Evolutionary conservation across 2,329 filamentous ascomycete species (phyloP).

Genomic region (Alternaria novae-zelandiae): DNA sequence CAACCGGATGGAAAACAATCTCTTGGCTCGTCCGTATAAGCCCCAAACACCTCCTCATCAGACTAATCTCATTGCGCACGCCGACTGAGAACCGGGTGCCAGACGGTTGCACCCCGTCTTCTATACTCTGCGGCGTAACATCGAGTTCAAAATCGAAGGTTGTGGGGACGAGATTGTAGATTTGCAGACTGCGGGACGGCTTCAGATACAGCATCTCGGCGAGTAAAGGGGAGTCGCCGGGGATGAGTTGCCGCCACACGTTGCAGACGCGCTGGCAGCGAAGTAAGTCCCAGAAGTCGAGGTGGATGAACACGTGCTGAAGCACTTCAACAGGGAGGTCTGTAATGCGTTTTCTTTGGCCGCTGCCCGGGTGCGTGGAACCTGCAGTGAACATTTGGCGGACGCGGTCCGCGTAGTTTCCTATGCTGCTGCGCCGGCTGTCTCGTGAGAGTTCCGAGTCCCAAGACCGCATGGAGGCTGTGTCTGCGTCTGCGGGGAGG

Average conservation of each 20-base stretch:
- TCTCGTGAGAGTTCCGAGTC: slow-evolving; percentile 4
- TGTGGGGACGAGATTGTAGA: slow-evolving; percentile 16
- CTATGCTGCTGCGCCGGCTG: slow-evolving; percentile 19
- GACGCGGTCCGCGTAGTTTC: slow-evolving; percentile 22
- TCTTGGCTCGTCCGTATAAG: slow-evolving; percentile 17
- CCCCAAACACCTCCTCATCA: slow-evolving; percentile 13
- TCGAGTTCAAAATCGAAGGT: slow-evolving; percentile 18
- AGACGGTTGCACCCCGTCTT: background rate
- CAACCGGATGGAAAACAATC: slow-evolving; percentile 17
- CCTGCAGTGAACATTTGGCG: slow-evolving; percentile 16
- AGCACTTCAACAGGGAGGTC: slow-evolving; percentile 20
- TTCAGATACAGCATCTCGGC: slow-evolving; percentile 17
- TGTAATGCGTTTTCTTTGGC: slow-evolving; percentile 4
- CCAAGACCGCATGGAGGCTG: background rate
- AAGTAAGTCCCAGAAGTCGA: slow-evolving; percentile 18
- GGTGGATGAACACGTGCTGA: slow-evolving; percentile 15
- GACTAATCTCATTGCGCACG: slow-evolving; percentile 4
- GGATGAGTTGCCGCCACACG: slow-evolving; percentile 13
- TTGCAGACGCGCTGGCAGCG: slow-evolving; percentile 18
- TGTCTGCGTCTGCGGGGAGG: slow-evolving; percentile 1
- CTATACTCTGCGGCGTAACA: background rate
- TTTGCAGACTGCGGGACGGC: slow-evolving; percentile 15
- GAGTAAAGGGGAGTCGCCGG: slow-evolving; percentile 16
- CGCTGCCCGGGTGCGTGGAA: background rate
- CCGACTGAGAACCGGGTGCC: slow-evolving; percentile 1